Evolutionary conservation across 495 filamentous ascomycete species (phyloP), one percentile per base, ranked within the genome.

Genomic region (Lophiostoma macrostomum): DNA sequence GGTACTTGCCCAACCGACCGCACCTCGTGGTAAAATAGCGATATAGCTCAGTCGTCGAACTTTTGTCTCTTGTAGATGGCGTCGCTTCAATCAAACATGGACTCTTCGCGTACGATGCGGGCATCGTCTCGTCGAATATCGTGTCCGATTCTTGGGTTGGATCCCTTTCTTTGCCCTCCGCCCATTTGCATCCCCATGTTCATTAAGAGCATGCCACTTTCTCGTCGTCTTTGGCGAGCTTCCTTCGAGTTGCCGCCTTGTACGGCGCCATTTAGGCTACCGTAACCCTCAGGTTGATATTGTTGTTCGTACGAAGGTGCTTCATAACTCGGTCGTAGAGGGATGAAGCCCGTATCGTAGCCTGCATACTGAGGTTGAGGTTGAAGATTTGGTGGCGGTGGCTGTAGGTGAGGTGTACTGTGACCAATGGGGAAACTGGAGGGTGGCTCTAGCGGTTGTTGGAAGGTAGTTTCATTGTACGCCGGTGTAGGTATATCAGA

Each of bases 401-500:
- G 24, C 31, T 25, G 22, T 34, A 28, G 28, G 27, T 39, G 53
- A 25, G 35, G 36, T 12, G 25, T 22, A 35, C 13, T 23, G 67
- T 54, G 54, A 11, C 35, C 43, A 34, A 56, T 49, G 4, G 53
- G 53, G 50, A 31, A 39, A 34, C 14, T 58, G 55, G 34, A 65
- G 32, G 46, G 51, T 19, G 52, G 49, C 14, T 49, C 49, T 12
- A 27, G 18, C 16, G 50, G 55, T 23, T 65, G 55, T 23, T 65
- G 68, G 59, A 86, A 86, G 1, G 76, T 72, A n/a, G 77, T 75
- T 54, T 86, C 82, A 41, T 78, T 75, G 60, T 83, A 82, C 12
- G 75, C 76, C 18, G 83, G 82, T 0, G 83, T 87, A 12, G 83
- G 81, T 6, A 85, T 71, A 44, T 87, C 83, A 1, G 81, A 79